Base-by-base conservation (phyloP, 139 green algal genomes). In the Picochlorum sp. region DNA sequence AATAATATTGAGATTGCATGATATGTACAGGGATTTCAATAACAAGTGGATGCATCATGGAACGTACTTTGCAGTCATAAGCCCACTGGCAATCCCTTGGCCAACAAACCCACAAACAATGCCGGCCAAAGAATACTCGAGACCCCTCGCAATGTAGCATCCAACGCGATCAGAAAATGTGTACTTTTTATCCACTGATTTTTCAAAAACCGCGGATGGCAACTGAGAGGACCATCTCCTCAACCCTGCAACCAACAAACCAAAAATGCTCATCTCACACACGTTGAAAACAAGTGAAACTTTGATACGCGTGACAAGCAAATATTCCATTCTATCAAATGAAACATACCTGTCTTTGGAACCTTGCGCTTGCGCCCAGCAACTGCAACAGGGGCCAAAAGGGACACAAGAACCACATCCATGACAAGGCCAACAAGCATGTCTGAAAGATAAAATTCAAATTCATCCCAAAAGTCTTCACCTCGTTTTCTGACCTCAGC, bases 401-500 rank as follows among this genome's bases (percentile, higher is more conserved):
- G 74, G 13, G 67, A 78, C 30, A 98, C 89, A 39, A 98, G 69
- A 29, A 84, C 85, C 25, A 93, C 85, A 50, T 97, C 91, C 71
- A 98, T 54, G 45, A 94, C 84, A 8, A 85, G 56, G 5, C 89
- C 81, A 30, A 97, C 90, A 25, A 95, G 29, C 62, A 97, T 59
- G 66, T 97, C 91, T 0, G 78, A 90, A 33, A 95, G 59, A 75
- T 97, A 98, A 47, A 97, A 92, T 64, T 98, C 91, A 73, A 98
- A 94, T 81, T 98, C 88, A 18, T 54, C 56, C 87, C 89, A 98
- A 67, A 98, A 98, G 22, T 95, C 79, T 13, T 90, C 67, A 33
- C 87, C 91, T 22, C 91, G 84, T 81, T 98, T 97, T 67, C 86
- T 77, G 37, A 97, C 78, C 67, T 98, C 91, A 0, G 91, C 91